Conservation (phyloP, 352 stramenopile genomes). For the Phytophthora fragariae region DNA sequence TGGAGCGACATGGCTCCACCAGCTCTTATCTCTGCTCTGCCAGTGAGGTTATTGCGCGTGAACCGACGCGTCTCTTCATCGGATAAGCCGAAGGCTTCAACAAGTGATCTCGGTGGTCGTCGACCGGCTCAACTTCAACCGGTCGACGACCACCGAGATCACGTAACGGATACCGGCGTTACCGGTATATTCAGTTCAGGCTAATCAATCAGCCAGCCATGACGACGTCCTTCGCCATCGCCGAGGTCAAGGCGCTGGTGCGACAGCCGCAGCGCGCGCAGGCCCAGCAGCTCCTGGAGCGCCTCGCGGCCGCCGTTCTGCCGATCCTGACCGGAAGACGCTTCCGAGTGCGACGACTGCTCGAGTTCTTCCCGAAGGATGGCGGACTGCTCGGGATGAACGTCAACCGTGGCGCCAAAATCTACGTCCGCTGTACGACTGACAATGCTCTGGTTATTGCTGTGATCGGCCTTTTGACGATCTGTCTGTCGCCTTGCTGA, state of each 20-base stretch:
- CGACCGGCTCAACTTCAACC: slow-evolving; percentile 20
- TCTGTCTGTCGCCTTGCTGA: not conserved
- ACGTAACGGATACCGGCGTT: not conserved
- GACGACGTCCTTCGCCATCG: slow-evolving; percentile 39
- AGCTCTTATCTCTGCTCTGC: not conserved
- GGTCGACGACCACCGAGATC: slow-evolving; percentile 20
- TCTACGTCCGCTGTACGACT: slow-evolving; percentile 69
- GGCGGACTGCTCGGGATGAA: slow-evolving; percentile 77
- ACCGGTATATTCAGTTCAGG: not conserved
- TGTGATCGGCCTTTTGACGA: not conserved
- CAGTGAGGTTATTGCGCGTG: not conserved
- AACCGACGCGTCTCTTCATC: slow-evolving; percentile 37
- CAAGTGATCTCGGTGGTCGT: too few relatives aligned
- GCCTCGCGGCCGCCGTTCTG: slow-evolving; percentile 57
- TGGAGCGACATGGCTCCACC: slow-evolving; percentile 55
- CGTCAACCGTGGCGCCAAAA: slow-evolving; percentile 74
- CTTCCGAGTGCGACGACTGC: slow-evolving; percentile 62
- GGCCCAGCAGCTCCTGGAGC: slow-evolving; percentile 57
- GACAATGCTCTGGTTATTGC: not conserved
- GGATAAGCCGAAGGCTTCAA: slow-evolving; percentile 1
- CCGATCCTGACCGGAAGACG: slow-evolving; percentile 60
- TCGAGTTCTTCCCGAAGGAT: slow-evolving; percentile 80
- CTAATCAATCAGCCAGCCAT: slow-evolving; percentile 15
- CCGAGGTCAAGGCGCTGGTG: slow-evolving; percentile 52
- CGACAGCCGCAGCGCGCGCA: slow-evolving; percentile 34